Base-by-base conservation (phyloP, 345 rosid genomes). In the Hibiscus mutabilis region DNA sequence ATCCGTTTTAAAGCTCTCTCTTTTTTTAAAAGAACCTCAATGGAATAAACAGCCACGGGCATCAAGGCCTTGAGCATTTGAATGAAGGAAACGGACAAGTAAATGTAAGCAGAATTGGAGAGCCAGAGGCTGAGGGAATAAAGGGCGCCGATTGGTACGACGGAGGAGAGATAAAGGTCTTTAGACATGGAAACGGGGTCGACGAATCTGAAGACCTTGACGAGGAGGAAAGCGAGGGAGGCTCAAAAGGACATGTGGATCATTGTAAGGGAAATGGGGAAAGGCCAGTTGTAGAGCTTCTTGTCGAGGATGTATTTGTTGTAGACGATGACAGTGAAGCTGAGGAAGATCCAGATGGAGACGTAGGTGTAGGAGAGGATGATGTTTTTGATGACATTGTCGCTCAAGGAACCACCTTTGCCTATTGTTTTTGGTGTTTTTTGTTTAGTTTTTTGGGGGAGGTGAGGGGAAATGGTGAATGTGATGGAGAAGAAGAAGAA, bases 211-310 rank as follows among this genome's bases (percentile, higher is more conserved):
- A 93, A 87, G 77, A 93, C 87, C 35, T 93, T 93, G 88, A 93
- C 84, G 79, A 93, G 85, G 79, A 91, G 77, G 77, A 88, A 69
- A 58, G 98, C 96, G 37, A 94, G 89, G 33, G 95, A 72, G 60
- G 98, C 83, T 79, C 98, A 94, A 60, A 94, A 94, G 66, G 93
- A 83, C 98, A 94, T 94, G 86, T 94, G 98, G 86, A 94, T 94
- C 95, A 94, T 89, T 71, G 98, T 94, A 37, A 94, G 98, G 2
- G 98, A 91, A 80, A 94, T 88, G 0, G 98, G 98, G 77, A 77
- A 93, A 0, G 98, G 98, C 98, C 98, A 93, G 72, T 91, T 88
- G 86, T 91, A 93, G 89, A 93, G 86, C 86, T 93, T 91, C 80
- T 88, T 88, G 85, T 93, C 98, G 53, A 93, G 93, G 89, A 93